Evolutionary conservation across 805 yeast species (phyloP).

Genomic region (Pichia gijzeniarum): DNA sequence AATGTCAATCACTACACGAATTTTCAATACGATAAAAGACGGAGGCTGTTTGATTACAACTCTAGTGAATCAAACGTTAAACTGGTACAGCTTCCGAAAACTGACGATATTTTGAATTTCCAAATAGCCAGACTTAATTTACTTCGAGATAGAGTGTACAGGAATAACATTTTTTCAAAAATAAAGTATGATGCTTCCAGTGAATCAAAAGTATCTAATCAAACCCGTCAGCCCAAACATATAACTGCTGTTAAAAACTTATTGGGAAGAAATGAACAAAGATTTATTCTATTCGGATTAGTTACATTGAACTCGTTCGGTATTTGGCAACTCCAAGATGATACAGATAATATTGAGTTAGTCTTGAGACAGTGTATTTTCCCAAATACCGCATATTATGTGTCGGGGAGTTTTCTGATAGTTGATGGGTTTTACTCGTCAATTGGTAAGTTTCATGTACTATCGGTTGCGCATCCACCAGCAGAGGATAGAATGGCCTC

Average conservation of each 20-base stretch:
- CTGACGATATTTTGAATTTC: slow-evolving; percentile 16
- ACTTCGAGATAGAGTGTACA: slow-evolving; percentile 59
- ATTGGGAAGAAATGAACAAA: slow-evolving; percentile 74
- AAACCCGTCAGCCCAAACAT: slow-evolving; percentile 17
- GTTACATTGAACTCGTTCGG: slow-evolving; percentile 59
- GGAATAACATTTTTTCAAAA: slow-evolving; percentile 47
- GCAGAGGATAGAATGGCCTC: slow-evolving; percentile 68
- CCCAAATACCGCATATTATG: slow-evolving; percentile 57
- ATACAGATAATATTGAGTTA: slow-evolving; percentile 65
- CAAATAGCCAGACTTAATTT: slow-evolving; percentile 54
- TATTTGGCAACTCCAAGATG: slow-evolving; percentile 73
- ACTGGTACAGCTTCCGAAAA: slow-evolving; percentile 9
- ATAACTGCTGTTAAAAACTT: slow-evolving; percentile 77
- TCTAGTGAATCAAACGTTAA: not conserved
- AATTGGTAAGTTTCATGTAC: slow-evolving; percentile 64
- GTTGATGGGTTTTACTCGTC: slow-evolving; percentile 82
- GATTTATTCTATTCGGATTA: slow-evolving; percentile 75
- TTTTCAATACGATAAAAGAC: slow-evolving; percentile 51
- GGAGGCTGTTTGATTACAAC: slow-evolving; percentile 52
- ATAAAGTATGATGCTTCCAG: slow-evolving; percentile 7
- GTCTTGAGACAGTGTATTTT: slow-evolving; percentile 58
- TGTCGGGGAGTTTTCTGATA: slow-evolving; percentile 69
- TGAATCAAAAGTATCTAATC: slow-evolving; percentile 2
- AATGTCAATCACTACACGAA: slow-evolving; percentile 60
- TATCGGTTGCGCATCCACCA: slow-evolving; percentile 80